A percentile compares a stretch with the other conserved stretches of the same genome.
These are phyloP conservation scores for Beauveria sp. DNA, from an alignment of 2,329 filamentous ascomycete species.

Conservation along the genomic window DNA sequence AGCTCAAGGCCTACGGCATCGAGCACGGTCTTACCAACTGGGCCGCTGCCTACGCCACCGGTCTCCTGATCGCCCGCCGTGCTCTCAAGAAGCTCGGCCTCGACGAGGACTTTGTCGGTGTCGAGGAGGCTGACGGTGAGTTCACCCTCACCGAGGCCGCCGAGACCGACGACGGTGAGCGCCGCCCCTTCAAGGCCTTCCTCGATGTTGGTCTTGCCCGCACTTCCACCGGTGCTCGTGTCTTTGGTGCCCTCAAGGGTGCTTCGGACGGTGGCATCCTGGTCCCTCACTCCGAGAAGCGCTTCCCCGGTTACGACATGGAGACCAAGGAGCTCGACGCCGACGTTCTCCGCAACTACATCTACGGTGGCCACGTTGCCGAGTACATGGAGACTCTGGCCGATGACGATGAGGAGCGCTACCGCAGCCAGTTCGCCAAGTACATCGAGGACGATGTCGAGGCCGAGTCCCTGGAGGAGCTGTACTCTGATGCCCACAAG, in stretches of 20 bases:
- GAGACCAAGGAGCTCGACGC: constrained; percentile 97
- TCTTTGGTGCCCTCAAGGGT: constrained; percentile 99
- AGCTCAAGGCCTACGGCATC: constrained; percentile 96
- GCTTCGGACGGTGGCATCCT: constrained; percentile 96
- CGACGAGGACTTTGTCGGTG: constrained; percentile 86
- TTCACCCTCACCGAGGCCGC: constrained; percentile 91
- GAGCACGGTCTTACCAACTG: constrained; percentile 99
- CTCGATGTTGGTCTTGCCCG: constrained; percentile 96
- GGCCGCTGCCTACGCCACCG: constrained; percentile 93
- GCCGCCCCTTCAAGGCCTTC: constrained; percentile 98
- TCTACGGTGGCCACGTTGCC: constrained; percentile 94
- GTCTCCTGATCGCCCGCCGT: constrained; percentile 94
- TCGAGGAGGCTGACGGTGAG: constrained; percentile 96
- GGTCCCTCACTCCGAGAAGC: constrained; percentile 97
- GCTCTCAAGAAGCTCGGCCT: constrained; percentile 94
- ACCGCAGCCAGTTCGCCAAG: constrained; percentile 95
- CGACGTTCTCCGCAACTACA: constrained; percentile 97
- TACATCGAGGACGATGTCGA: constrained; percentile 97
- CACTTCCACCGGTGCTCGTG: constrained; percentile 95
- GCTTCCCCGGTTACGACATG: constrained; percentile 97
- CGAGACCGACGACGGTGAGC: constrained; percentile 83
- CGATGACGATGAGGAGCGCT: constrained; percentile 99
- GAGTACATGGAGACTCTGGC: constrained; percentile 99
- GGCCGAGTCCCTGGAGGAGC: constrained; percentile 92
- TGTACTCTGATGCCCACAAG: constrained; percentile 91